A percentile compares a stretch with the other conserved stretches of the same genome.
Conservation (phyloP, 345 rosid genomes). For the Diplotaxis tenuifolia region DNA sequence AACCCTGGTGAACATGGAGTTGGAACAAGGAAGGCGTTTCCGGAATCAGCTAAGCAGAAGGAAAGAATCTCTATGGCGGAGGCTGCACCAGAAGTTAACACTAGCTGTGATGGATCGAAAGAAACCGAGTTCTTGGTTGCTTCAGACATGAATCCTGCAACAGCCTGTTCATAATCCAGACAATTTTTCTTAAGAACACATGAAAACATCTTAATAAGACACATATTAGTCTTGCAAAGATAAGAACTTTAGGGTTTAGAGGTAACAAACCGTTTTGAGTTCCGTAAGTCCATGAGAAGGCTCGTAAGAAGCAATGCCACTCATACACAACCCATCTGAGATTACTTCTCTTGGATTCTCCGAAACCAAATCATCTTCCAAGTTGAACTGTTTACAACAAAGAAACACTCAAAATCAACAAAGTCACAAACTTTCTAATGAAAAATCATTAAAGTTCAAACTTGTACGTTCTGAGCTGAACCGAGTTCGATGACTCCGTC, state of each 20-base stretch:
- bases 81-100: constrained; percentile 65
- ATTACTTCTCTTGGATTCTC: constrained; percentile 57
- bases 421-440: too few species aligned
- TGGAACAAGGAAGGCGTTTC: constrained; percentile 92
- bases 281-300: constrained; percentile 71
- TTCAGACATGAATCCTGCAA: constrained; percentile 76
- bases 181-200: constrained; percentile 14
- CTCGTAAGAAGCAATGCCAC: constrained; percentile 66
- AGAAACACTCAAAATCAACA: neutral
- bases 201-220: neutral
- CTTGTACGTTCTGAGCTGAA: constrained; percentile 54
- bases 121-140: constrained; percentile 49
- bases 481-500: constrained; percentile 80
- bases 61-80: constrained; percentile 80
- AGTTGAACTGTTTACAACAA: neutral
- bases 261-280: constrained; percentile 60
- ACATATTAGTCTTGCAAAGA: neutral
- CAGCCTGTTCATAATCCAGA: constrained; percentile 49
- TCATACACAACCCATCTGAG: constrained; percentile 47
- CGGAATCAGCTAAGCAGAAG: constrained; percentile 89
- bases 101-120: constrained; percentile 62
- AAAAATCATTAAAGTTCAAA: neutral
- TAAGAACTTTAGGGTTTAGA: neutral
- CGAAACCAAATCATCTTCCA: constrained; percentile 46
- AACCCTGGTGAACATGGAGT: constrained; percentile 85